Conservation (phyloP, 192 early-diverging fungal genomes). For the Funneliformis geosporum region DNA sequence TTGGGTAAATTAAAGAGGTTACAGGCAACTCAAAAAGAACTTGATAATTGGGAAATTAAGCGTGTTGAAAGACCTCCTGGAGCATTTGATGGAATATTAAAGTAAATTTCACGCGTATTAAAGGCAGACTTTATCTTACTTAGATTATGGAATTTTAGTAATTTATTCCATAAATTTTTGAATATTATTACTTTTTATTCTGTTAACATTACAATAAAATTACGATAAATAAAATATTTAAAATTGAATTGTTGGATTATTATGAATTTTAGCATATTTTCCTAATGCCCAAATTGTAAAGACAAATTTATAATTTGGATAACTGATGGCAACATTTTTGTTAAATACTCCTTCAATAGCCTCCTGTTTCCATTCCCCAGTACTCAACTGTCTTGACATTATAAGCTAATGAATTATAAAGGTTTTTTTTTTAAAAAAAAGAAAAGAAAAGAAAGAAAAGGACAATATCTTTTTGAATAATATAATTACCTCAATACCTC, state of each 20-base stretch:
- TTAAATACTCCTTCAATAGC: constrained; percentile 98
- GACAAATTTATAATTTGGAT: constrained; percentile 93
- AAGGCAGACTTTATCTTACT: too few relatives aligned
- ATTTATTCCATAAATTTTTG: too few relatives aligned
- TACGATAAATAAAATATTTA: not conserved
- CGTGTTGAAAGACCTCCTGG: constrained; percentile 32
- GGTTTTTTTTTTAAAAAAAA: too few relatives aligned
- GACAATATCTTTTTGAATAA: not conserved
- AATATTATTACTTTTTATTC: too few relatives aligned
- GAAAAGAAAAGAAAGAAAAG: too few relatives aligned
- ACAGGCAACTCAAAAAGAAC: constrained; percentile 38
- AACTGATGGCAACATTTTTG: constrained; percentile 81
- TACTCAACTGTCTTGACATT: constrained; percentile 82
- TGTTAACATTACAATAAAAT: too few relatives aligned
- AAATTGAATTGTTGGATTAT: constrained; percentile 38
- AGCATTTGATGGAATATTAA: constrained; percentile 19
- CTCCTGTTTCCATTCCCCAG: constrained; percentile 97
- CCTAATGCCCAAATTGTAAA: constrained; percentile 94
- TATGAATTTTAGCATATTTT: constrained; percentile 75
- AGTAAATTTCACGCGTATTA: too few relatives aligned
- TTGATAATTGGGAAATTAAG: constrained; percentile 44
- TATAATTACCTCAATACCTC: constrained; percentile 56
- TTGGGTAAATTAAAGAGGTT: constrained; percentile 14
- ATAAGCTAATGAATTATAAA: constrained; percentile 65
- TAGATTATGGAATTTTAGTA: too few relatives aligned